These are phyloP conservation scores for Leersia perrieri DNA, from an alignment of 176 grass and related monocot genomes.

Conservation along the genomic window DNA sequence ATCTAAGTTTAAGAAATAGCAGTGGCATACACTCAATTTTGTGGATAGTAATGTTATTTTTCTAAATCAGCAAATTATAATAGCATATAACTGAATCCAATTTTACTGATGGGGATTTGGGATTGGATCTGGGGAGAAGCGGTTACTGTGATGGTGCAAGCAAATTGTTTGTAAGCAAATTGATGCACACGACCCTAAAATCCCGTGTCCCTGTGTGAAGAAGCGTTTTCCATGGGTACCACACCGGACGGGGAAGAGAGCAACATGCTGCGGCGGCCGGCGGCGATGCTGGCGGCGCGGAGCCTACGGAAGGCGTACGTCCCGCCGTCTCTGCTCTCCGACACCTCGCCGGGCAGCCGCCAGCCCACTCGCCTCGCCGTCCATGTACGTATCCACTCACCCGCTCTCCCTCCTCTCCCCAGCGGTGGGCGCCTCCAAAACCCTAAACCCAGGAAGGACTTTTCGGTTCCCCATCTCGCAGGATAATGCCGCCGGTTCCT, in stretches of 20 bases:
- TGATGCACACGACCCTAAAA: no score
- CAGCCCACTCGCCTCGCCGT: conserved; percentile 80
- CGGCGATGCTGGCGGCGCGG: conserved; percentile 55
- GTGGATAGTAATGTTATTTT: no score
- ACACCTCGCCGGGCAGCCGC: conserved; percentile 71
- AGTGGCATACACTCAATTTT: no score
- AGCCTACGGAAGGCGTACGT: conserved; percentile 76
- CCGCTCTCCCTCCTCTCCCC: not conserved
- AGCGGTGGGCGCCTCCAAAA: conserved; percentile 14
- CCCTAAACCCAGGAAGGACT: conserved; percentile 32
- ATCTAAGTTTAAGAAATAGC: no score
- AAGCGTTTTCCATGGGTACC: no score
- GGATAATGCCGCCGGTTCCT: conserved; percentile 50
- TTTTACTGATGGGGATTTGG: no score
- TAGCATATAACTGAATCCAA: no score
- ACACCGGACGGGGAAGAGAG: not conserved
- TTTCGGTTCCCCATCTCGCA: not conserved
- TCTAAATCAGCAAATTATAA: no score
- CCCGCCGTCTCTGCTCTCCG: conserved; percentile 56
- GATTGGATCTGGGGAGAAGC: no score
- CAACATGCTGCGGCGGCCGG: not conserved
- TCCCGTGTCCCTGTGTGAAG: no score
- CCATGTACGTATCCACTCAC: conserved; percentile 31
- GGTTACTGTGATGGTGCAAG: no score
- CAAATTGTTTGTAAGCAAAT: no score